Evolutionary conservation across 495 filamentous ascomycete species (phyloP).

Genomic region (Trichoderma virens): DNA sequence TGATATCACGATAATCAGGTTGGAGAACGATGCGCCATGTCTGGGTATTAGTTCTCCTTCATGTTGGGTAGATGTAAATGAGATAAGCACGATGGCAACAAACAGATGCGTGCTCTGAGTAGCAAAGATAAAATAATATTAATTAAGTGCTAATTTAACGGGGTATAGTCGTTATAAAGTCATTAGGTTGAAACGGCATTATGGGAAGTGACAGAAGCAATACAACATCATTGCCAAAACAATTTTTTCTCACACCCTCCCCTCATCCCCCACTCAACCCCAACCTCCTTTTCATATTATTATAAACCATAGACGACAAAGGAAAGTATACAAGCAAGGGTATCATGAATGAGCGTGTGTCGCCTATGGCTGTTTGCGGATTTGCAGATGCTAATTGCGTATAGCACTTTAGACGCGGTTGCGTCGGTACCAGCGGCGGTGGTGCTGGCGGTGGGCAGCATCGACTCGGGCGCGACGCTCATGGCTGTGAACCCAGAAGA

Average conservation of each 20-base stretch:
- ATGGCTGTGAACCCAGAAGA: constrained; percentile 37
- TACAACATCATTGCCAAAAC: background rate
- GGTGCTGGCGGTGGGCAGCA: constrained; percentile 14
- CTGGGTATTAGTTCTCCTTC: background rate
- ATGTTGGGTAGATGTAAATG: background rate
- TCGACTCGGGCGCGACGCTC: constrained; percentile 22
- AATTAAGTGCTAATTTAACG: background rate
- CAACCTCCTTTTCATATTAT: background rate
- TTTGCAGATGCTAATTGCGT: background rate
- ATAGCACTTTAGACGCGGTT: constrained; percentile 32
- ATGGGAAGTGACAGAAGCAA: background rate
- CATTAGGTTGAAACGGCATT: background rate
- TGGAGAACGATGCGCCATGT: background rate
- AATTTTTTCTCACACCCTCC: background rate
- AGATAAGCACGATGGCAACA: background rate
- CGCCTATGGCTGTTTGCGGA: constrained; percentile 9
- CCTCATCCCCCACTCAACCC: background rate
- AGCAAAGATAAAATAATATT: background rate
- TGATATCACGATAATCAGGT: background rate
- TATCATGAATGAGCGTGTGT: background rate
- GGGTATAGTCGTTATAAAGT: constrained; percentile 2
- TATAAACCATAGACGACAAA: background rate
- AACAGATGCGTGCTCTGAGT: background rate
- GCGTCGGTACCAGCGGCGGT: constrained; percentile 33
- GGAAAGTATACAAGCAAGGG: background rate